Base-by-base conservation (phyloP, 805 yeast genomes). In the Wickerhamomyces canadensis region DNA sequence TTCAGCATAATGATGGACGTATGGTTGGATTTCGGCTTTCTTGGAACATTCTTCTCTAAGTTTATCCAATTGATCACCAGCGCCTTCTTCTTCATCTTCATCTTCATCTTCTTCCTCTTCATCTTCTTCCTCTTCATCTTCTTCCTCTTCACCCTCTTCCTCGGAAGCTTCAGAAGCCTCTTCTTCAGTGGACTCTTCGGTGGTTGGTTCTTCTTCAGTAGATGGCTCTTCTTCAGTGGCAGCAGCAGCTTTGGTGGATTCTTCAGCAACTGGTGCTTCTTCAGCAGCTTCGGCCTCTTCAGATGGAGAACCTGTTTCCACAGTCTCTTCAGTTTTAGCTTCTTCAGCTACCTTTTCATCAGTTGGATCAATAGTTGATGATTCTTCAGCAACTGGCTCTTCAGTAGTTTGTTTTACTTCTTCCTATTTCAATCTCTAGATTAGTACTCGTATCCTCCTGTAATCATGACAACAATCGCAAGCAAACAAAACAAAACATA, bases 1-100 rank as follows among this genome's bases (percentile, higher is more conserved):
- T 66, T 91, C 96, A 46, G 82, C 80, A 68, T 82, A 88, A 67
- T 89, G 97, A 67, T 89, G 96, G 57, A 77, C 74, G 62, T 72
- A 76, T 49, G 79, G 78, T 51, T 79, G 72, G 66, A 95, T 85
- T 37, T 75, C 74, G 40, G 70, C 72, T 33, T 81, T 70, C 45
- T 78, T 72, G 36, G 78, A 66, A 65, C 95, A 87, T 58, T 82
- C 86, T 49, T 65, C 81, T 57, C 71, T 74, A 49, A 82, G 61
- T 31, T 65, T 71, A 31, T 83, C 93, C 41, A 76, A 64, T 56
- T 72, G 84, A 57, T 84, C 93, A 33, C 60, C 75, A 27, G 62
- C 72, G 54, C 74, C 88, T 42, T 80, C 91, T 40, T 83, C 86
- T 16, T 77, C 74, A 18, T 76, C 87, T 2, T 76, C 87, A 3